A percentile compares a stretch with the other conserved stretches of the same genome.
Evolutionary conservation across 345 rosid species (phyloP).

Genomic region (Brassica juncea): DNA sequence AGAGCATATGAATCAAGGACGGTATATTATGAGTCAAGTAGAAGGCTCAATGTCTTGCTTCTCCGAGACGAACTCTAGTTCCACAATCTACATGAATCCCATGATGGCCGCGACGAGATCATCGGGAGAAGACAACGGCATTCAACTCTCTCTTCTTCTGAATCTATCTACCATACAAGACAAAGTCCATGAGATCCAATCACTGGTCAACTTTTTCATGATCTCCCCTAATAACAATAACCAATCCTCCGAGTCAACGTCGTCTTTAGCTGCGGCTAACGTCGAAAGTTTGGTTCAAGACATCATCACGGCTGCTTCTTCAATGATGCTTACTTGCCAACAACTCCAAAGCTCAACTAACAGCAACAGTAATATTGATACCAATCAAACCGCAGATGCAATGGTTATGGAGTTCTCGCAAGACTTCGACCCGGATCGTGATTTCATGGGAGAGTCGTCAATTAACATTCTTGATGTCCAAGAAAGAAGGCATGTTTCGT

Average conservation of each 20-base stretch:
- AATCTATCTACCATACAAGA: slow-evolving; percentile 62
- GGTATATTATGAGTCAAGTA: slow-evolving; percentile 35
- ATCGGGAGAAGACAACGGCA: slow-evolving; percentile 30
- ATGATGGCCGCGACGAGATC: background rate
- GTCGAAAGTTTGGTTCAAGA: slow-evolving; percentile 60
- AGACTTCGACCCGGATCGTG: slow-evolving; percentile 5
- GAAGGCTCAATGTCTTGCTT: slow-evolving; percentile 27
- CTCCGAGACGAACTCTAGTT: slow-evolving; percentile 19
- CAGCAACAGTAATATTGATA: slow-evolving; percentile 15
- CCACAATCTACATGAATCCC: slow-evolving; percentile 26
- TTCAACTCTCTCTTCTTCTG: slow-evolving; percentile 52
- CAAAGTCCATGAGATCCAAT: slow-evolving; percentile 63
- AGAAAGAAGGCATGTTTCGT: slow-evolving; percentile 41
- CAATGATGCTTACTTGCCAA: slow-evolving; percentile 67
- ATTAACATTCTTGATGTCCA: slow-evolving; percentile 13
- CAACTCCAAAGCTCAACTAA: slow-evolving; percentile 45
- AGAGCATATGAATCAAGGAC: slow-evolving; percentile 32
- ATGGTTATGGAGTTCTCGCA: slow-evolving; percentile 32
- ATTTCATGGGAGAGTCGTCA: slow-evolving; percentile 22
- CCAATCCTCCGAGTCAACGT: slow-evolving; percentile 46
- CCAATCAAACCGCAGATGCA: slow-evolving; percentile 9
- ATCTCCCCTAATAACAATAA: slow-evolving; percentile 39
- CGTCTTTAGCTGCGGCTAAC: slow-evolving; percentile 52
- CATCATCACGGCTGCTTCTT: slow-evolving; percentile 61
- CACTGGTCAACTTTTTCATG: slow-evolving; percentile 50